Evolutionary conservation across 345 rosid species (phyloP), one percentile per base, ranked within the genome.

Genomic region (Noccaea caerulescens): DNA sequence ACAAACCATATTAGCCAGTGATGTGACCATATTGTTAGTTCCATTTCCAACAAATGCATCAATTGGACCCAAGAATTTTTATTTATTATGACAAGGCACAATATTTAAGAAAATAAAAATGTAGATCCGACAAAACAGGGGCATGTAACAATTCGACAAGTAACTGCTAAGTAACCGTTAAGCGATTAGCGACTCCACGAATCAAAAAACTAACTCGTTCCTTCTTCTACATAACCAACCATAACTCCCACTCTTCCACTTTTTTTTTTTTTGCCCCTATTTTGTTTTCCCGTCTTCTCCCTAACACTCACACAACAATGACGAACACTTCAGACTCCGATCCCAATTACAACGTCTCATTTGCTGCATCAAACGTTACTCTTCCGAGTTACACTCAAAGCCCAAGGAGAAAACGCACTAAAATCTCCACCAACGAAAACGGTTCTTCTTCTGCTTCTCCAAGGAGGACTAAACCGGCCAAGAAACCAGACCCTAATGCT

Each of bases 401-500:
- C 18, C 80, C 79, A 5, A 72, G 81, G 5, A 90, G 55, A 72
- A 87, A 80, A 67, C 80, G 87, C 36, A 66, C 83, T 36, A 81
- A 46, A 33, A 33, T 74, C 68, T 37, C 75, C 46, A 76, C 69
- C 41, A 44, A 75, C n/a, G 77, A 71, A 32, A 20, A 38, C 1
- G 8, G 23, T 38, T 52, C 69, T 30, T n/a, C 42, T 6, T 51
- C 42, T 7, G 46, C 61, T 57, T 9, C 76, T 14, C 6, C 72
- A n/a, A 46, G 37, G 51, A 46, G 41, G 51, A 55, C 68, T 66
- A 65, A 72, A 20, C 72, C 18, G n/a, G 47, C 60, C 7, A 86
- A 77, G 66, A 84, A 84, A 68, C 86, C 90, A 1, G 89, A 88
- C 79, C 78, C 90, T 8, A 50, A 57, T 8, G 88, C 83, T 8